Percentiles rank a stretch among this genome's conserved stretches.
Conservation (phyloP, 169 alveolate species). For the Eimeria necatrix region DNA sequence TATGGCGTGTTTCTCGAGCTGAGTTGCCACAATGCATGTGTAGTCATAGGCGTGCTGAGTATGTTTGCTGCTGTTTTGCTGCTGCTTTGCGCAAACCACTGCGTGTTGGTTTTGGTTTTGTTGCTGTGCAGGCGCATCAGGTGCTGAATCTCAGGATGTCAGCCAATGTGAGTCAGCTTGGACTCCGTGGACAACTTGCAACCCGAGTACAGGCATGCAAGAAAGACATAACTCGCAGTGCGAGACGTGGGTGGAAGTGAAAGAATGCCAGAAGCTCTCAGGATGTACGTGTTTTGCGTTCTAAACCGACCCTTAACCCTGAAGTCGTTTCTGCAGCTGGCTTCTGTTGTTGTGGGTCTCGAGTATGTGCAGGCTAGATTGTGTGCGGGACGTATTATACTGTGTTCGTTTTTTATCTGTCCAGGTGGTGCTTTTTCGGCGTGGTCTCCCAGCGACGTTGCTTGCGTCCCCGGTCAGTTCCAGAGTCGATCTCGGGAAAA, state of each 20-base stretch:
- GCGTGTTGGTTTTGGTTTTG: neutral
- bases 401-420: too few relatives aligned
- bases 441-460: slow-evolving; percentile 36
- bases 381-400: neutral
- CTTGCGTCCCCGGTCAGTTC: slow-evolving; percentile 9
- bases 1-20: too few relatives aligned
- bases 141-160: neutral
- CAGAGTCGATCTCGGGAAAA: slow-evolving; percentile 45
- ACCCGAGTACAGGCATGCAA: slow-evolving; percentile 4
- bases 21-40: too few relatives aligned
- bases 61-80: neutral
- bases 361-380: neutral
- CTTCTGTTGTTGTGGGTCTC: too few relatives aligned
- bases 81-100: neutral
- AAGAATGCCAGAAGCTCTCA: slow-evolving; percentile 29
- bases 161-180: neutral
- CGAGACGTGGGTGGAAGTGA: slow-evolving; percentile 20
- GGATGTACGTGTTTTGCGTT: slow-evolving; percentile 4
- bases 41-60: too few relatives aligned
- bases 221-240: slow-evolving; percentile 5
- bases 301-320: neutral
- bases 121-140: neutral
- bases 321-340: neutral
- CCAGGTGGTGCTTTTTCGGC: slow-evolving; percentile 66
- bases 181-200: slow-evolving; percentile 47